phyloP scores from a whole-genome alignment of 768 basidiomycete species.

The Calocybe indica region DNA sequence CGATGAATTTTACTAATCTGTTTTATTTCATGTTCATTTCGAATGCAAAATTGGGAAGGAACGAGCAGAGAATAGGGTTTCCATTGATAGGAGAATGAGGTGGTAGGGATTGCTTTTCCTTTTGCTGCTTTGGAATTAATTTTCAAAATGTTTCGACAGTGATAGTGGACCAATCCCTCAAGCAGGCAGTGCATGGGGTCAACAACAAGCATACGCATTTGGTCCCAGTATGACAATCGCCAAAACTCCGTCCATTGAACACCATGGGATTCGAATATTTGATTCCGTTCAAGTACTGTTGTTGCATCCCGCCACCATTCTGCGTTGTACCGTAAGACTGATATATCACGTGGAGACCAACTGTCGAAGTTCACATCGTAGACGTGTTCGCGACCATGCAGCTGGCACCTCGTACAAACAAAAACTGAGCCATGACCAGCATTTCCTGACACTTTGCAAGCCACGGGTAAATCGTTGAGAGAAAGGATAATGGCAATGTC shows the following conservation, averaged over 20 bases:
- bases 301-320: conserved; percentile 14
- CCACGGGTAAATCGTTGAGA: conserved; percentile 23
- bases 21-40: too few species aligned
- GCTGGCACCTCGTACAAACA: too few species aligned
- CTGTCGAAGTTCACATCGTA: conserved; percentile 9
- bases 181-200: conserved; percentile 32
- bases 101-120: too few species aligned
- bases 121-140: too few species aligned
- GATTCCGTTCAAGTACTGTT: conserved; percentile 10
- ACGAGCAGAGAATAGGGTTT: too few species aligned
- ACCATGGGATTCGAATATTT: conserved; percentile 13
- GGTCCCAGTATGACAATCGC: conserved; percentile 24
- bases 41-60: too few species aligned
- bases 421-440: conserved; percentile 16
- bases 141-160: conserved; percentile 7
- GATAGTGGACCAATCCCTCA: conserved; percentile 15
- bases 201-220: conserved; percentile 20
- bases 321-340: conserved; percentile 9
- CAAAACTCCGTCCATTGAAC: conserved; percentile 21
- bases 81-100: too few species aligned
- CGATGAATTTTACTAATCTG: too few species aligned
- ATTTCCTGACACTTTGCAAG: conserved; percentile 16
- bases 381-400: not conserved
- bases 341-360: conserved; percentile 10
- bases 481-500: not conserved